Evolutionary conservation across 1,139 yeast species (phyloP), one percentile per base, ranked within the genome.

Genomic region (Yamadazyma blattariae): DNA sequence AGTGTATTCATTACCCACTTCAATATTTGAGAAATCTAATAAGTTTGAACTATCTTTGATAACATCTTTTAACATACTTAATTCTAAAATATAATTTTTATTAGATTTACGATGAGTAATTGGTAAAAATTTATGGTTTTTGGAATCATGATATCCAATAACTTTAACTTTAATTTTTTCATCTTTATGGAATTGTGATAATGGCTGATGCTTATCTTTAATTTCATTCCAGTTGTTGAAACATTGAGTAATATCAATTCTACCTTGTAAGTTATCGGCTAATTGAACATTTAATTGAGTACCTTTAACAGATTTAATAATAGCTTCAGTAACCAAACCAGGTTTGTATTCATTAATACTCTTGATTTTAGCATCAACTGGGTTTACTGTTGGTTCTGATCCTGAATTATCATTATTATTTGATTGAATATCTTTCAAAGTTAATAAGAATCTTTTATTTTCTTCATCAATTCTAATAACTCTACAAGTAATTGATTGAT

Each of bases 201-300:
- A 67, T 29, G 96, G 96, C 32, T 72, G 69, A 41, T 64, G 67
- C 25, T 57, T 57, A 52, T 87, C 79, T 38, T 68, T 62, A 34
- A 88, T 83, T 25, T 79, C 83, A 2, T 67, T 60, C 45, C 66
- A 61, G 0, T 57, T 47, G 34, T 79, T 81, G 59, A 77, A 84
- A 36, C 85, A 67, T 57, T 86, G 85, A 8, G 92, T 76, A 15
- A 82, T 71, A 51, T 87, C 96, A 38, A 90, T 64, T 54, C 95
- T 76, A 29, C 96, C 97, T 50, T 78, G 85, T 44, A 82, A 68
- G 52, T 84, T 82, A 41, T 84, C 95, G 32, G 94, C 90, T 37
- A 89, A 65, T 40, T 74, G 76, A 27, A 90, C 82, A 50, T 82
- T 81, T 48, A 90, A 66, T 59, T 87, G 94, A 9, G 89, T 80